A percentile compares a stretch with the other conserved stretches of the same genome.
These are phyloP conservation scores for Ogataea parapolymorpha DNA, from an alignment of 805 yeast genomes.

Conservation along the genomic window DNA sequence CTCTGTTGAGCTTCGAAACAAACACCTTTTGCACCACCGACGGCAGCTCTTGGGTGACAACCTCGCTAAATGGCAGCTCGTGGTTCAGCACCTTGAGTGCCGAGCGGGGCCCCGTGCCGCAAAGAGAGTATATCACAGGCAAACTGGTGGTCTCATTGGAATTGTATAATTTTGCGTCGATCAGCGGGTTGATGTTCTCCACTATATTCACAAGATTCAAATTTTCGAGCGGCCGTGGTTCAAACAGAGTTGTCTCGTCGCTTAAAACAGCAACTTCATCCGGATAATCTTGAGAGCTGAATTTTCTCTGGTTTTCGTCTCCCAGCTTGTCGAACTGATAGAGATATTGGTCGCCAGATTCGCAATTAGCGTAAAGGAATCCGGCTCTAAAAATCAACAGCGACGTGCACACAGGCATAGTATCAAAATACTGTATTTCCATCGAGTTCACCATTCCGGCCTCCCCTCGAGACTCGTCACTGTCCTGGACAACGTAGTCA, in stretches of 20 bases:
- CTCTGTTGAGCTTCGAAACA: conserved; percentile 49
- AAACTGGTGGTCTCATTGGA: conserved; percentile 32
- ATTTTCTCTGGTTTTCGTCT: conserved; percentile 37
- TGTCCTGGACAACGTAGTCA: conserved; percentile 40
- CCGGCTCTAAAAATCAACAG: conserved; percentile 72
- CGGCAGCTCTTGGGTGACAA: conserved; percentile 79
- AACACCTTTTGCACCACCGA: conserved; percentile 57
- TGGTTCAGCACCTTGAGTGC: conserved; percentile 46
- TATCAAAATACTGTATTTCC: conserved; percentile 69
- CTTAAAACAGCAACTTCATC: conserved; percentile 31
- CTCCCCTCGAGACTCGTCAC: conserved; percentile 34
- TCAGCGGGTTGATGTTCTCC: conserved; percentile 52
- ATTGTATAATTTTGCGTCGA: conserved; percentile 38
- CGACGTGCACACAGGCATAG: conserved; percentile 56
- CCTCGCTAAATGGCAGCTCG: conserved; percentile 57
- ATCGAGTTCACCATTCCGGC: conserved; percentile 38
- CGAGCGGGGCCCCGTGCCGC: conserved; percentile 45
- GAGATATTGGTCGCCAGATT: conserved; percentile 59
- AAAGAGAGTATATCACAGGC: conserved; percentile 40
- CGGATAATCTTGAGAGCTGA: conserved; percentile 34
- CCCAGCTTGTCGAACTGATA: conserved; percentile 81
- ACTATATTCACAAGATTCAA: conserved; percentile 53
- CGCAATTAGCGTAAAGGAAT: conserved; percentile 63
- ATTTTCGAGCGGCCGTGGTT: conserved; percentile 46
- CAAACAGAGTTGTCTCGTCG: conserved; percentile 24